Evolutionary conservation across 1,284 basidiomycete genomes (phyloP), one percentile per base, ranked within the genome.

Genomic region (Vanrija sp.): DNA sequence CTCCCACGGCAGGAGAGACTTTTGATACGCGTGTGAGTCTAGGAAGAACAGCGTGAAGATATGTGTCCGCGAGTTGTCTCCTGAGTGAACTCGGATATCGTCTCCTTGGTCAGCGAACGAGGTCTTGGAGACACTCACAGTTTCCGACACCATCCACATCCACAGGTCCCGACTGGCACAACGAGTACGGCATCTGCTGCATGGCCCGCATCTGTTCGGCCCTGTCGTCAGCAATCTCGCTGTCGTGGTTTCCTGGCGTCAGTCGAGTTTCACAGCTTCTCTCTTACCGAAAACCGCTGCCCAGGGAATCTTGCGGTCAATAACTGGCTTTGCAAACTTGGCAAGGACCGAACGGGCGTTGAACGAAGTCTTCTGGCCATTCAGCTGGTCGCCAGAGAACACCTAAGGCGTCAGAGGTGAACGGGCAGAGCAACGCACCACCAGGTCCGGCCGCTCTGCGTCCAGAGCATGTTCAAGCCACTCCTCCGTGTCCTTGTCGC

Each of bases 31-130:
- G 18, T 91, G 90, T 1, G 92, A 93, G 74, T 98, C 94, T 58
- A 98, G 78, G 80, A 97, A 91, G 77, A 97, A 98, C 4, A 98
- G 74, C 0, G 90, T 93, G 56, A 95, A 80, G 9, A 96, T 79
- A 61, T 93, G 89, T 1, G 85, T 91, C 70, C 83, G 86, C n/a
- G 89, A 91, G 28, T 73, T 86, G 87, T 78, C 77, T 43, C 52
- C 54, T 0, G 75, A 74, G 47, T 65, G 65, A 2, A 78, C 52
- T 45, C 75, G 71, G 59, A 78, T 61, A 34, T 73, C 54, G 46
- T 76, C 74, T 75, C 55, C 3, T 12, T 85, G 71, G 86, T 85
- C 55, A 88, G 71, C 9, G 19, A n/a, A 15, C 23, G 10, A 7
- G 79, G 5, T 29, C 15, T 3, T 4, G 12, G 18, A 44, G n/a